A percentile compares a stretch with the other conserved stretches of the same genome.
Evolutionary conservation across 345 rosid species (phyloP).

Genomic region (Rhizophora mangle): DNA sequence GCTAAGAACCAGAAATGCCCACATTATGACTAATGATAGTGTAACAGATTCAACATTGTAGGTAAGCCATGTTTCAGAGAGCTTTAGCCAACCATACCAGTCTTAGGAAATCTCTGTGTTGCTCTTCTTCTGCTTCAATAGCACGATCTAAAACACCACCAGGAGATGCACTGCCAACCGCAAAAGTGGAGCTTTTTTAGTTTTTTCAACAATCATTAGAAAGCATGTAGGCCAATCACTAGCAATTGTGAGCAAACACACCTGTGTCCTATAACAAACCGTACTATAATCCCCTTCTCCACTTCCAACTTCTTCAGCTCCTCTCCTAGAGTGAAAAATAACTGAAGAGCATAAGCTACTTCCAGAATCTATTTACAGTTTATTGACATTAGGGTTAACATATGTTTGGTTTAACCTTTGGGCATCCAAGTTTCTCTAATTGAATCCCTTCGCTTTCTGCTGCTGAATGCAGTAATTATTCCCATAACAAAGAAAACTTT

Average conservation of each 20-base stretch:
- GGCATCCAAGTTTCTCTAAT: conserved; percentile 79
- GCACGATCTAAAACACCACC: conserved; percentile 72
- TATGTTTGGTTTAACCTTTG: conserved; percentile 40
- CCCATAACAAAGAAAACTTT: conserved; percentile 81
- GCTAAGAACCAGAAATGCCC: neutral
- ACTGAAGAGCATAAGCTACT: conserved; percentile 18
- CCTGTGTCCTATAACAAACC: conserved; percentile 70
- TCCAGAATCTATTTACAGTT: neutral
- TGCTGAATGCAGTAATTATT: conserved; percentile 76
- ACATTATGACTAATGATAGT: neutral
- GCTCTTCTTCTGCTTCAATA: conserved; percentile 66
- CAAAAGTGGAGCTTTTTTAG: conserved; percentile 9
- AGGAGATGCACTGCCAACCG: conserved; percentile 48
- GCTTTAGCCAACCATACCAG: conserved; percentile 40
- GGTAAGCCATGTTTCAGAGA: neutral
- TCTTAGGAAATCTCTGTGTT: conserved; percentile 60
- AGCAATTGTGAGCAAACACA: conserved; percentile 19
- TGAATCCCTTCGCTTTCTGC: conserved; percentile 77
- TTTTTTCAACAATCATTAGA: neutral
- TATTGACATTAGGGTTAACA: neutral
- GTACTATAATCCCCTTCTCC: conserved; percentile 65
- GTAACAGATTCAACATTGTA: conserved; percentile 1
- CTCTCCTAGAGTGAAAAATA: conserved; percentile 41
- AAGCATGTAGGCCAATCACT: conserved; percentile 3
- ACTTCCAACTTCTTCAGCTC: conserved; percentile 60